Evolutionary conservation across 768 basidiomycete genomes (phyloP).

Genomic region (Boletus sp.): DNA sequence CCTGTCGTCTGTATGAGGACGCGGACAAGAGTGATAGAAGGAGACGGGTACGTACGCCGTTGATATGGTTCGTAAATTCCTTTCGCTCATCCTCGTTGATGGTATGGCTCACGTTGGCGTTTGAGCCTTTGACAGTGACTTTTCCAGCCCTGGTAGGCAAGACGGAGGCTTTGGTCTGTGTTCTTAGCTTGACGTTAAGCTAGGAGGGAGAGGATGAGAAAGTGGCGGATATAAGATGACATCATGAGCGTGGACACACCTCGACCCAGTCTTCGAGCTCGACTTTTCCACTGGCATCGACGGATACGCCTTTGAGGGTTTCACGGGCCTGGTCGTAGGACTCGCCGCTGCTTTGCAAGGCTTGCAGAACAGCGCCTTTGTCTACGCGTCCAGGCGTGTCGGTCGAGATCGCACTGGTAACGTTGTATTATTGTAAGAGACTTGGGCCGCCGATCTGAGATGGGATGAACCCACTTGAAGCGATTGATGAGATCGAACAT

Average conservation of each 20-base stretch:
- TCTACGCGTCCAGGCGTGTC: constrained; percentile 81
- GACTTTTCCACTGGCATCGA: constrained; percentile 93
- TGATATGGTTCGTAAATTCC: constrained; percentile 99
- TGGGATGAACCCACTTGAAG: constrained; percentile 76
- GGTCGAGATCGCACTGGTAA: constrained; percentile 63
- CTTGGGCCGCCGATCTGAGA: neutral
- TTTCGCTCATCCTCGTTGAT: constrained; percentile 94
- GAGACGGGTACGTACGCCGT: constrained; percentile 57
- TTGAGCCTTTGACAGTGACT: constrained; percentile 91
- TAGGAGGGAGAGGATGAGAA: constrained; percentile 29
- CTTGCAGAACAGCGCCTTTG: constrained; percentile 76
- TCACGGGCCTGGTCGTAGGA: constrained; percentile 88
- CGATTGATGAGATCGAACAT: constrained; percentile 91
- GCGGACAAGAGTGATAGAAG: neutral
- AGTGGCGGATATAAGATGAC: constrained; percentile 17
- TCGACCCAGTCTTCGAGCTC: constrained; percentile 99
- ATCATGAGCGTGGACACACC: constrained; percentile 43
- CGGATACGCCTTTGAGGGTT: constrained; percentile 88
- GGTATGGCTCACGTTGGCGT: constrained; percentile 93
- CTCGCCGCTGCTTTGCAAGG: constrained; percentile 75
- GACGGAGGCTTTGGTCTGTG: constrained; percentile 42
- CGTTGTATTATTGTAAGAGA: neutral
- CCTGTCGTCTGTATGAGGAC: constrained; percentile 44
- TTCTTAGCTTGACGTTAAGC: constrained; percentile 79
- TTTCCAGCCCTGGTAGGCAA: constrained; percentile 76